These are phyloP conservation scores for Celoporthe dispersa DNA, from an alignment of 2,329 filamentous ascomycete species.

Conservation along the genomic window DNA sequence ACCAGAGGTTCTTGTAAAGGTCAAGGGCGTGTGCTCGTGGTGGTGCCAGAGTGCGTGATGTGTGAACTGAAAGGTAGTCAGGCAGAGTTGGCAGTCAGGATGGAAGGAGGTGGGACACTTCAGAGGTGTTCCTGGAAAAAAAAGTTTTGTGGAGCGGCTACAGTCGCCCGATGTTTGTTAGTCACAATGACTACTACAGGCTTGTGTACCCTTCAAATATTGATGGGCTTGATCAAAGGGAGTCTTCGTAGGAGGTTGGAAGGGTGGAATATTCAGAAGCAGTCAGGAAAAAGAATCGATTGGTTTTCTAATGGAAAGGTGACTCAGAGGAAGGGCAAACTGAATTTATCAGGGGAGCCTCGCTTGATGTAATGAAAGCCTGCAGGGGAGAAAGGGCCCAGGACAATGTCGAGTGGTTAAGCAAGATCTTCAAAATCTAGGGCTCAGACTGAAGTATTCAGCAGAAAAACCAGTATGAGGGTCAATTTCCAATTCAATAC, in stretches of 20 bases:
- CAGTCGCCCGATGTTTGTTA: constrained; percentile 21
- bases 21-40: constrained; percentile 4
- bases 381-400: neutral
- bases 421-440: neutral
- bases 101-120: neutral
- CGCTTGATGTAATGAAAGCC: constrained; percentile 1
- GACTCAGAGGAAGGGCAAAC: constrained; percentile 20
- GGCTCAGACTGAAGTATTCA: neutral
- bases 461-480: neutral
- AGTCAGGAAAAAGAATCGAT: constrained; percentile 1
- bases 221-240: too few species aligned
- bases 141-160: constrained; percentile 23
- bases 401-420: neutral
- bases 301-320: constrained; percentile 8
- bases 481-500: neutral
- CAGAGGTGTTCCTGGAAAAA: neutral
- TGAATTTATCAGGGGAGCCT: neutral
- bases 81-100: neutral
- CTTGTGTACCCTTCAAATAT: constrained; percentile 12
- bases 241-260: neutral
- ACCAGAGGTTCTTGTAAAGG: constrained; percentile 8
- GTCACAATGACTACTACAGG: constrained; percentile 13
- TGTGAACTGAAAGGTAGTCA: neutral
- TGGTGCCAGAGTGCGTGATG: constrained; percentile 8
- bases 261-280: neutral